Evolutionary conservation across 768 basidiomycete species (phyloP), one percentile per base, ranked within the genome.

Genomic region (Panellus pusillus): DNA sequence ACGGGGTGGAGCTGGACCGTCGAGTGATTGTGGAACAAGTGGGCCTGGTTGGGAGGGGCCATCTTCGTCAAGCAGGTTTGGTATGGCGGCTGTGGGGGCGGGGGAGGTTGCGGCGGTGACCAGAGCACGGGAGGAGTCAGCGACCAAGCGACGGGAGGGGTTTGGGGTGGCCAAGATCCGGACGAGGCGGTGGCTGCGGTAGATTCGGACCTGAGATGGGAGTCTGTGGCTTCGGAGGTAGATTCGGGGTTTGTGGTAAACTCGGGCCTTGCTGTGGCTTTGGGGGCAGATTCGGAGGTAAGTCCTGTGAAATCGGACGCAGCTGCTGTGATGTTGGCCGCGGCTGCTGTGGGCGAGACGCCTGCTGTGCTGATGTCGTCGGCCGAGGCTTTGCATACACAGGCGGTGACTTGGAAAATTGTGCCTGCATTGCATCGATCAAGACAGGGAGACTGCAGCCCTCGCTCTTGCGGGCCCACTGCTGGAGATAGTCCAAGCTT

Each of bases 381-480:
- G 32, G 11, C 32, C 32, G 32, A 14, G 91, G 87, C 70, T 88
- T 93, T 29, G 95, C 85, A 67, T 94, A 97, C 14, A 98, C 83
- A 7, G 95, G 95, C 39, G 96, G 95, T 42, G 85, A 80, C 28
- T 77, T 77, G 18, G 92, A 95, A 72, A 98, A 98, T 50, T 87
- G 78, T 37, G 83, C 78, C 61, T 89, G 86, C 74, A 98, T 80
- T 17, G 85, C 84, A 58, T 89, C 82, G 40, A 95, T 67, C 18
- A 99, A 76, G 4, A 76, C 80, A 24, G 76, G 71, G n/a, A 98
- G 73, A 66, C 75, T 83, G 70, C 93, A 91, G 43, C 84, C 86
- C 93, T 97, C 93, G 67, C 79, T 79, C 68, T 95, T 94, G 62
- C 82, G 77, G 50, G 78, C 74, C 97, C 97, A 98, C 52, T 84